A percentile compares a stretch with the other conserved stretches of the same genome.
Conservation (phyloP, 2,329 filamentous ascomycete genomes). For the Penicillium sp. region DNA sequence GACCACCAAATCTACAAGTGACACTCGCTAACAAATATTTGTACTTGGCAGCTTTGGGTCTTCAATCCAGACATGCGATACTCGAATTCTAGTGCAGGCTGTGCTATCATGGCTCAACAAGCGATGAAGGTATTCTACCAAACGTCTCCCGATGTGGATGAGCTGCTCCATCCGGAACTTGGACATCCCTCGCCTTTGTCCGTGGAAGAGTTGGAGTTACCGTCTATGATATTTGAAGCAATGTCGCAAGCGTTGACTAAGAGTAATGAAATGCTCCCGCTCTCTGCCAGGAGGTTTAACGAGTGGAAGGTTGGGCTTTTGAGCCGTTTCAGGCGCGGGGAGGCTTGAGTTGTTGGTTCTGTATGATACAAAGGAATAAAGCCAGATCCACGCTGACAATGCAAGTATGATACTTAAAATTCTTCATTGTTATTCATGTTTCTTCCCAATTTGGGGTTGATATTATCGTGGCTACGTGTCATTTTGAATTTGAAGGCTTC, state of each 20-base stretch:
- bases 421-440: background rate
- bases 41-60: conserved; percentile 44
- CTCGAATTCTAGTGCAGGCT: conserved; percentile 38
- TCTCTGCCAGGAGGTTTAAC: conserved; percentile 43
- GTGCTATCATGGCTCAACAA: conserved; percentile 34
- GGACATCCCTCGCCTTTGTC: conserved; percentile 35
- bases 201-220: conserved; percentile 43
- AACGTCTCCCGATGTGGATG: conserved; percentile 24
- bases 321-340: conserved; percentile 35
- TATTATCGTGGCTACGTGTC: background rate
- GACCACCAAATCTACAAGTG: background rate
- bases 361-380: background rate
- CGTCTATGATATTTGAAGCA: conserved; percentile 31
- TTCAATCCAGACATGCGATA: conserved; percentile 54
- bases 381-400: background rate
- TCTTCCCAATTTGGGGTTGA: background rate
- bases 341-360: background rate
- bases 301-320: conserved; percentile 50
- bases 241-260: conserved; percentile 30
- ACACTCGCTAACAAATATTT: background rate
- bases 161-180: conserved; percentile 29
- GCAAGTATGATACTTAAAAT: background rate
- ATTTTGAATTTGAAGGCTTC: background rate
- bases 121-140: conserved; percentile 53
- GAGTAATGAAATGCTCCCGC: conserved; percentile 42